Percentiles rank a stretch among this genome's conserved stretches.
Evolutionary conservation across 345 rosid species (phyloP).

Genomic region (Hypericum androsaemum): DNA sequence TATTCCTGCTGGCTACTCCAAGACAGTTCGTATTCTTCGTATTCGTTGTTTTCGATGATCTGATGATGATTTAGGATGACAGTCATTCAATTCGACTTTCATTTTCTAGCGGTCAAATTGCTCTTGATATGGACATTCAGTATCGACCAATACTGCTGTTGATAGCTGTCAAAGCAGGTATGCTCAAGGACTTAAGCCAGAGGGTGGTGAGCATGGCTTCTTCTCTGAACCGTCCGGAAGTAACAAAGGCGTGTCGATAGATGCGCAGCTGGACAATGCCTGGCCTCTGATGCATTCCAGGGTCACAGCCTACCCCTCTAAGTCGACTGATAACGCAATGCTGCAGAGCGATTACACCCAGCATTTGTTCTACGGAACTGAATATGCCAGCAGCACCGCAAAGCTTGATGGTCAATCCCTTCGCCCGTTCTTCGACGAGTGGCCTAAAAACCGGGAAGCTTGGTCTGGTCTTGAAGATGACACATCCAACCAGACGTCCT

Average conservation of each 20-base stretch:
- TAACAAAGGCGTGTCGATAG: constrained; percentile 24
- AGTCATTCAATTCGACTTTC: too few relatives aligned
- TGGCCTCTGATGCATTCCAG: constrained; percentile 43
- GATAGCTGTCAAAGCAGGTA: constrained; percentile 18
- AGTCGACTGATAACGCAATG: constrained; percentile 17
- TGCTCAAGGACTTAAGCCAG: constrained; percentile 35
- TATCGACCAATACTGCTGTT: too few relatives aligned
- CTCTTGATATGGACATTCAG: too few relatives aligned
- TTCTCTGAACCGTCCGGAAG: constrained; percentile 36
- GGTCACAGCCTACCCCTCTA: constrained; percentile 18
- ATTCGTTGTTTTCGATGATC: too few relatives aligned
- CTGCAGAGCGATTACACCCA: constrained; percentile 25
- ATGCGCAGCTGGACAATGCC: constrained; percentile 21
- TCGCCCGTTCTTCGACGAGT: constrained; percentile 48
- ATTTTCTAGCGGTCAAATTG: too few relatives aligned
- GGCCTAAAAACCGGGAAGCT: constrained; percentile 36
- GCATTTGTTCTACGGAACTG: too few relatives aligned
- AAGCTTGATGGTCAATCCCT: constrained; percentile 40
- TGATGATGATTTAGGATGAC: too few relatives aligned
- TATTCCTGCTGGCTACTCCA: too few relatives aligned
- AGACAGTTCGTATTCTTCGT: too few relatives aligned
- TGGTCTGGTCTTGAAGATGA: constrained; percentile 40
- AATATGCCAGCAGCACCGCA: constrained; percentile 18
- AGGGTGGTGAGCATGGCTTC: constrained; percentile 34
- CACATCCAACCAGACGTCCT: constrained; percentile 33